A percentile compares a stretch with the other conserved stretches of the same genome.
These are phyloP conservation scores for Nigrospora sphaerica DNA, from an alignment of 2,329 filamentous ascomycete genomes.

Conservation along the genomic window DNA sequence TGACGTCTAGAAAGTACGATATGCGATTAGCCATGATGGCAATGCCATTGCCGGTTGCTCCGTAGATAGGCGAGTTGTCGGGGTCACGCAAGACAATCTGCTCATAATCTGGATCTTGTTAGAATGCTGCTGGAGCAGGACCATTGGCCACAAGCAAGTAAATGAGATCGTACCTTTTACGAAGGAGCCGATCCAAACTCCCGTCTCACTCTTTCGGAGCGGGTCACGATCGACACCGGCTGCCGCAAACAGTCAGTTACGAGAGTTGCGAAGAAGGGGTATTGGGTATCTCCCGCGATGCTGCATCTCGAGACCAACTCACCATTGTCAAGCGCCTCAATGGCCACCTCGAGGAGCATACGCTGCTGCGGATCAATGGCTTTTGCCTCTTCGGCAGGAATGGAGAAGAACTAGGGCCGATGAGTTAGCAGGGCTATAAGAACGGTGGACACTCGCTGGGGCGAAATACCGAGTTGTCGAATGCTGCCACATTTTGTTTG, in stretches of 20 bases:
- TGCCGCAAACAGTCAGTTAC: neutral
- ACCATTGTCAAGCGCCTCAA: conserved; percentile 18
- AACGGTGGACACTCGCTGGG: neutral
- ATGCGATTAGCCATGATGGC: conserved; percentile 31
- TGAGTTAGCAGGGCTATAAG: neutral
- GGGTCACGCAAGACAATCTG: conserved; percentile 17
- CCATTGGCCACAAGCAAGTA: neutral
- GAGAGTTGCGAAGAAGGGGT: neutral
- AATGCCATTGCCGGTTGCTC: conserved; percentile 23
- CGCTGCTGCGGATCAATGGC: conserved; percentile 36
- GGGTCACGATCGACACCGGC: conserved; percentile 12
- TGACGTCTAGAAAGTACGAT: conserved; percentile 32
- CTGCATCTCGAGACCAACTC: neutral
- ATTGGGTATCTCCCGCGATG: too few species aligned
- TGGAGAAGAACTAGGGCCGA: conserved; percentile 39
- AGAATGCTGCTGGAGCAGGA: neutral
- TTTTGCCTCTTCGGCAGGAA: conserved; percentile 40
- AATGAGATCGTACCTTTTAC: conserved; percentile 11
- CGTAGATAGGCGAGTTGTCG: conserved; percentile 17
- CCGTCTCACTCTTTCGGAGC: conserved; percentile 13
- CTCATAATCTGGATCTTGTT: conserved; percentile 18
- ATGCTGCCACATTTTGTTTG: conserved; percentile 35
- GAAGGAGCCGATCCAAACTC: conserved; percentile 17
- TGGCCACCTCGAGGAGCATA: conserved; percentile 17
- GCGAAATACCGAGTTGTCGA: conserved; percentile 39